A percentile compares a stretch with the other conserved stretches of the same genome.
phyloP scores from a whole-genome alignment of 2,329 filamentous ascomycete genomes.

The Aspergillus sp. region DNA sequence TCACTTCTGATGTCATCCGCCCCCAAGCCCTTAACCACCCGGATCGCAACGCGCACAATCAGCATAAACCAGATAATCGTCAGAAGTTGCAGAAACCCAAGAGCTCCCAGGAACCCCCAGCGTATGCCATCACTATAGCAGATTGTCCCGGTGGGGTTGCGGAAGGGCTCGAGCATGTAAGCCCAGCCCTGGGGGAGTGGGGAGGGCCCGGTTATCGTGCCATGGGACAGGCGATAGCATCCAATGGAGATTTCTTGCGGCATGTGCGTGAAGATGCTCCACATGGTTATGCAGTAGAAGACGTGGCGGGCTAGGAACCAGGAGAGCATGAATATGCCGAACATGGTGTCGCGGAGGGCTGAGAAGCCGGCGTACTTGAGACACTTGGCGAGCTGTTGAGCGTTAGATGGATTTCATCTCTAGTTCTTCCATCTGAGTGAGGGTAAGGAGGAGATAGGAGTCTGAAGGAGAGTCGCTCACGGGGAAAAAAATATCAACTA shows the following conservation, averaged over 20 bases:
- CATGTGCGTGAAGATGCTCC: conserved; percentile 5
- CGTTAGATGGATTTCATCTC: conserved; percentile 54
- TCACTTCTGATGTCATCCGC: conserved; percentile 83
- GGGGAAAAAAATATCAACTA: conserved; percentile 67
- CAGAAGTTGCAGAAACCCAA: conserved; percentile 74
- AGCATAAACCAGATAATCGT: conserved; percentile 80
- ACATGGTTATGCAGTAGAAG: conserved; percentile 1
- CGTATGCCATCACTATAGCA: conserved; percentile 73
- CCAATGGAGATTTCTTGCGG: background rate
- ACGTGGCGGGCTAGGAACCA: conserved; percentile 81
- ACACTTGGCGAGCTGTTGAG: conserved; percentile 71
- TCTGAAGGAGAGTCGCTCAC: background rate
- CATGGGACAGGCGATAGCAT: conserved; percentile 5
- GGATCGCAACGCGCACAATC: conserved; percentile 76
- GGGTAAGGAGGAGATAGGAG: too few species aligned
- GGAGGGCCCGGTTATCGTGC: background rate
- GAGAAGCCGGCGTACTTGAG: conserved; percentile 79
- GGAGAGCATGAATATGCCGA: conserved; percentile 77
- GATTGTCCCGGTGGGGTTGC: conserved; percentile 66
- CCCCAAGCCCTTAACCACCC: conserved; percentile 71
- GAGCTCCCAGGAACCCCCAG: conserved; percentile 70
- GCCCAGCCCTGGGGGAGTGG: background rate
- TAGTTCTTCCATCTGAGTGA: too few species aligned
- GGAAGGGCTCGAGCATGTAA: background rate
- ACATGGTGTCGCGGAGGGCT: conserved; percentile 73